Conservation (phyloP, 768 basidiomycete species). For the Boletus rex-veris region DNA sequence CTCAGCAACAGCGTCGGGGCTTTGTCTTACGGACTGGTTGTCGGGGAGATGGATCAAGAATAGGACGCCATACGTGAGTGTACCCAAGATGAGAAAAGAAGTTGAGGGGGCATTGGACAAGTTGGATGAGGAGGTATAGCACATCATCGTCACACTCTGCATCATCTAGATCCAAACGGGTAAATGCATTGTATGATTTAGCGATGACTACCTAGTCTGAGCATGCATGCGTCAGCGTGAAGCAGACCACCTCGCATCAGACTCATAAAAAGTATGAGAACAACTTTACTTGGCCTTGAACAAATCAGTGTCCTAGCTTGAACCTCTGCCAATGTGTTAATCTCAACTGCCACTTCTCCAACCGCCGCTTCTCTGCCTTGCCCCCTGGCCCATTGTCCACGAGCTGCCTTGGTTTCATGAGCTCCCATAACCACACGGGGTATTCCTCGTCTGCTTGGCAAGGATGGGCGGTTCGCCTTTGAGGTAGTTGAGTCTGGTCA, state of each 20-base stretch:
- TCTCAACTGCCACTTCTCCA: conserved; percentile 55
- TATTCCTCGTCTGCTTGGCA: conserved; percentile 80
- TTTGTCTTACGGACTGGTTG: conserved; percentile 82
- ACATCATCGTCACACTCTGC: no score
- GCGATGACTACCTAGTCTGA: not conserved
- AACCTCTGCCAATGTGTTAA: conserved; percentile 63
- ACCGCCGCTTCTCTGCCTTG: conserved; percentile 50
- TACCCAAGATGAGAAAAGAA: conserved; percentile 62
- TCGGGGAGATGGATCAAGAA: conserved; percentile 71
- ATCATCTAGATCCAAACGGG: no score
- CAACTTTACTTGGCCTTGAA: conserved; percentile 67
- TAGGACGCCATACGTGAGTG: conserved; percentile 60
- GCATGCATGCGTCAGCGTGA: no score
- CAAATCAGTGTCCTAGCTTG: conserved; percentile 80
- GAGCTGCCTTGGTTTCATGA: conserved; percentile 53
- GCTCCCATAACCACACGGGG: conserved; percentile 85
- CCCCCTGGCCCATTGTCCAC: conserved; percentile 78
- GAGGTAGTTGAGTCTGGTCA: conserved; percentile 67
- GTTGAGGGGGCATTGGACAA: conserved; percentile 38
- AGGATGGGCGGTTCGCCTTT: conserved; percentile 78
- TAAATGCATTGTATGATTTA: not conserved
- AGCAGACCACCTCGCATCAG: no score
- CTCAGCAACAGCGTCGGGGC: conserved; percentile 76
- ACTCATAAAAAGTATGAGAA: not conserved
- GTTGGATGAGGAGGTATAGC: conserved; percentile 24